phyloP scores from a whole-genome alignment of 176 grass and related monocot species.

The Ananas comosus region DNA sequence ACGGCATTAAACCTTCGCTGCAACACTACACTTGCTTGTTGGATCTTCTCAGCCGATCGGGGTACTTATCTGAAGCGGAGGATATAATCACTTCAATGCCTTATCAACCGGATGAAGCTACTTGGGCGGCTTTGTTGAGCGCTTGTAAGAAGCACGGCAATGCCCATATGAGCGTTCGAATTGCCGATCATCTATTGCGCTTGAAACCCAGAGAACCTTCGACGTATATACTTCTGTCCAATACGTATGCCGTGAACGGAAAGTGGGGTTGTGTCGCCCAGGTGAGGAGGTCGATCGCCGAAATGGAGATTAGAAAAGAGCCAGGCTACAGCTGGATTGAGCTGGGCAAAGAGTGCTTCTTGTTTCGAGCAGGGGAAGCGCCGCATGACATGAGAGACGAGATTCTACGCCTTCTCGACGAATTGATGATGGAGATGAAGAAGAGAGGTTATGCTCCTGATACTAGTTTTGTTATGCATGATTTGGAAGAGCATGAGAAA shows the following conservation, averaged over 20 bases:
- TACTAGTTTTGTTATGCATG: slow-evolving; percentile 82
- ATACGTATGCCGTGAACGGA: slow-evolving; percentile 58
- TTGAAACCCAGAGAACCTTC: slow-evolving; percentile 65
- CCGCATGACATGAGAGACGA: slow-evolving; percentile 47
- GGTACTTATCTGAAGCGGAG: slow-evolving; percentile 67
- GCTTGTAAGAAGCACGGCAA: slow-evolving; percentile 72
- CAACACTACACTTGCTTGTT: slow-evolving; percentile 86
- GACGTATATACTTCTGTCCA: slow-evolving; percentile 80
- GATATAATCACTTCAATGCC: slow-evolving; percentile 60
- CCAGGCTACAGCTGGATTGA: slow-evolving; percentile 75
- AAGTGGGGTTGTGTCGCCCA: slow-evolving; percentile 61
- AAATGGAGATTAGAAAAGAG: slow-evolving; percentile 51
- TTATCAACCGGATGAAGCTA: slow-evolving; percentile 60
- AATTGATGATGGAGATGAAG: slow-evolving; percentile 45
- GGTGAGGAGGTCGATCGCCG: slow-evolving; percentile 50
- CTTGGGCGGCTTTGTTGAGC: slow-evolving; percentile 59
- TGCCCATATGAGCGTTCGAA: slow-evolving; percentile 45
- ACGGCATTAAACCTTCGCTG: slow-evolving; percentile 59
- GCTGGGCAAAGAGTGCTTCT: slow-evolving; percentile 42
- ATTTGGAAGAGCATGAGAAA: slow-evolving; percentile 90
- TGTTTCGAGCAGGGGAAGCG: slow-evolving; percentile 61
- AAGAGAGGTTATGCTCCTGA: slow-evolving; percentile 81
- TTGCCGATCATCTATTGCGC: slow-evolving; percentile 54
- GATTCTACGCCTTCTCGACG: slow-evolving; percentile 45
- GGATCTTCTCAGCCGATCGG: slow-evolving; percentile 80